phyloP scores from a whole-genome alignment of 1,139 yeast species.

The Nakaseomyces sp. region DNA sequence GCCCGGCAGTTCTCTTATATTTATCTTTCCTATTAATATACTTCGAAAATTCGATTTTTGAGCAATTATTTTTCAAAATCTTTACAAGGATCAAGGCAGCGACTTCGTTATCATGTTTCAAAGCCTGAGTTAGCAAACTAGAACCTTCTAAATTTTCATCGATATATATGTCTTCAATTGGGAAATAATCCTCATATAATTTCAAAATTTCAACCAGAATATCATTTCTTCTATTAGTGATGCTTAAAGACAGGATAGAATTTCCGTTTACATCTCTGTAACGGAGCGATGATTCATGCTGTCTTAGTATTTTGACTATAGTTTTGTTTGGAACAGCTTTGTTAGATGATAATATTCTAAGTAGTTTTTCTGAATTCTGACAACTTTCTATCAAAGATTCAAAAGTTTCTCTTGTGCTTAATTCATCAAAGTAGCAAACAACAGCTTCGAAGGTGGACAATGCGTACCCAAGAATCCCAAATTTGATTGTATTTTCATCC shows the following conservation, averaged over 20 bases:
- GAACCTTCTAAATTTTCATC: constrained; percentile 50
- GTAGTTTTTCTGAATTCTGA: constrained; percentile 5
- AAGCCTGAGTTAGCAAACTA: constrained; percentile 52
- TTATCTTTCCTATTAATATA: constrained; percentile 48
- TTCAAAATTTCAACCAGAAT: constrained; percentile 40
- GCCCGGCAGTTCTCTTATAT: constrained; percentile 55
- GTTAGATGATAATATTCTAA: constrained; percentile 15
- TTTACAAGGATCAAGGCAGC: constrained; percentile 44
- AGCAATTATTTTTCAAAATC: constrained; percentile 39
- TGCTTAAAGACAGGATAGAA: constrained; percentile 51
- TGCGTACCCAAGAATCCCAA: constrained; percentile 52
- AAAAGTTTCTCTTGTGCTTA: constrained; percentile 8
- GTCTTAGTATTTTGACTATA: constrained; percentile 28
- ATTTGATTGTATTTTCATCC: constrained; percentile 36
- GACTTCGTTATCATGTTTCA: constrained; percentile 45
- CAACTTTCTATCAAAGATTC: constrained; percentile 8
- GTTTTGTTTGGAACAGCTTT: constrained; percentile 13
- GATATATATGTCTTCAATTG: constrained; percentile 57
- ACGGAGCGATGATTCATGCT: constrained; percentile 19
- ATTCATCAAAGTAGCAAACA: constrained; percentile 40
- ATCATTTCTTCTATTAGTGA: constrained; percentile 37
- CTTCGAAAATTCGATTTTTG: constrained; percentile 36
- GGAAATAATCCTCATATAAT: constrained; percentile 41
- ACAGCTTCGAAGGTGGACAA: constrained; percentile 82
- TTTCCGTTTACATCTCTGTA: constrained; percentile 59